Conservation (phyloP, 1,284 basidiomycete species). For the Golubevia pallescens region DNA sequence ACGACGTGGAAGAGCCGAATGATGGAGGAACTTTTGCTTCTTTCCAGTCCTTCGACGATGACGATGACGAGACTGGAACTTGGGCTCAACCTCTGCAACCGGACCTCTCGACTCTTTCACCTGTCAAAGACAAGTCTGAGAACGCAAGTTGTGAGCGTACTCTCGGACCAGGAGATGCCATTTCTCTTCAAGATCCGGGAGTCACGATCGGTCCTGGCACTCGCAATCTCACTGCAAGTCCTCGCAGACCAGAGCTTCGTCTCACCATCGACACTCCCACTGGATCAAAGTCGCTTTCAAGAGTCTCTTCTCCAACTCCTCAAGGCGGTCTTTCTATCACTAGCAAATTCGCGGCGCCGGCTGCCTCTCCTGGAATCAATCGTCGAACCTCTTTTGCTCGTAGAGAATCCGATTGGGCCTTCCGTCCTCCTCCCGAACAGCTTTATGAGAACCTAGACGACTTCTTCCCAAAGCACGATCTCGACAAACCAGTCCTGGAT, state of each 20-base stretch:
- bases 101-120: slow-evolving; percentile 16
- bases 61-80: slow-evolving; percentile 44
- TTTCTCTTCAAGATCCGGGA: slow-evolving; percentile 9
- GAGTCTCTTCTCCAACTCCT: slow-evolving; percentile 15
- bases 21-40: slow-evolving; percentile 36
- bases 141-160: slow-evolving; percentile 5
- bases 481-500: slow-evolving; percentile 90
- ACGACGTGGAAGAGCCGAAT: slow-evolving; percentile 13
- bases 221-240: slow-evolving; percentile 8
- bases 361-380: slow-evolving; percentile 14
- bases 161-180: neutral
- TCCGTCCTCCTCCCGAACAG: slow-evolving; percentile 89
- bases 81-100: slow-evolving; percentile 56
- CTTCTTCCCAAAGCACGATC: slow-evolving; percentile 94
- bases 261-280: slow-evolving; percentile 31
- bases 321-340: slow-evolving; percentile 13
- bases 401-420: slow-evolving; percentile 65
- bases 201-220: slow-evolving; percentile 1
- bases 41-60: slow-evolving; percentile 44
- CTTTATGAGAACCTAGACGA: slow-evolving; percentile 91
- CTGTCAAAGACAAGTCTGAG: slow-evolving; percentile 19
- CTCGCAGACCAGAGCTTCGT: slow-evolving; percentile 40
- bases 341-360: neutral
- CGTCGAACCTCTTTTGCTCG: slow-evolving; percentile 47
- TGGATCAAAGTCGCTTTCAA: slow-evolving; percentile 15